phyloP scores from a whole-genome alignment of 495 filamentous ascomycete genomes.

The Melanomma pulvis-pyrius region DNA sequence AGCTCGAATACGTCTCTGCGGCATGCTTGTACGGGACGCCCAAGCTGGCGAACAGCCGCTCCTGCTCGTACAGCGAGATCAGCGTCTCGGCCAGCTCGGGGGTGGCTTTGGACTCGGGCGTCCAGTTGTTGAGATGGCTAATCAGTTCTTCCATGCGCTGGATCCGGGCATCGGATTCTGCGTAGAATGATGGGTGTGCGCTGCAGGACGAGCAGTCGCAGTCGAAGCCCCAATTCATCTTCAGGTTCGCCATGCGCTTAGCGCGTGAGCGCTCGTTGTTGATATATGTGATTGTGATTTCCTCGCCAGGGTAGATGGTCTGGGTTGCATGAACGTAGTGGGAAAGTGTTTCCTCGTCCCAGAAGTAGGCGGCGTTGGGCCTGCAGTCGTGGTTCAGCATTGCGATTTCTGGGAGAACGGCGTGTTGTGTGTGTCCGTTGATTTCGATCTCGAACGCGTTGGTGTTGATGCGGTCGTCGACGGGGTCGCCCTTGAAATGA shows the following conservation, averaged over 20 bases:
- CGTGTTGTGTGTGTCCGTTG: slow-evolving; percentile 14
- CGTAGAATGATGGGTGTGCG: slow-evolving; percentile 9
- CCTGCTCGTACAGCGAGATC: slow-evolving; percentile 39
- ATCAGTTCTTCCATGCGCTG: slow-evolving; percentile 13
- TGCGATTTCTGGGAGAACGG: slow-evolving; percentile 30
- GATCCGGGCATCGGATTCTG: slow-evolving; percentile 20
- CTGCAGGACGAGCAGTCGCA: slow-evolving; percentile 16
- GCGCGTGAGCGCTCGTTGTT: slow-evolving; percentile 21
- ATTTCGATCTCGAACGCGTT: slow-evolving; percentile 34
- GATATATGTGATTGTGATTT: slow-evolving; percentile 35
- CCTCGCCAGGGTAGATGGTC: slow-evolving; percentile 31
- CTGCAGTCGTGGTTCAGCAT: slow-evolving; percentile 35
- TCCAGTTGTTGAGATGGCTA: slow-evolving; percentile 22
- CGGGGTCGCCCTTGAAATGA: slow-evolving; percentile 32
- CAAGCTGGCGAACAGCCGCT: slow-evolving; percentile 36
- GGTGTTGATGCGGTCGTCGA: slow-evolving; percentile 35
- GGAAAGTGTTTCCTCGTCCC: slow-evolving; percentile 27
- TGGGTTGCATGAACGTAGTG: slow-evolving; percentile 33
- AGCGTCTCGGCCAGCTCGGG: slow-evolving; percentile 36
- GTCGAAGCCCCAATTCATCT: slow-evolving; percentile 29
- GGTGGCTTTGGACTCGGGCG: background rate
- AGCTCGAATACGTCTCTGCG: slow-evolving; percentile 31
- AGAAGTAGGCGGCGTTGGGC: slow-evolving; percentile 35
- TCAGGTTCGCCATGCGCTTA: slow-evolving; percentile 16
- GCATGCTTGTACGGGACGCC: slow-evolving; percentile 34